Conservation (phyloP, 805 yeast genomes). For the Candida nanaspora region DNA sequence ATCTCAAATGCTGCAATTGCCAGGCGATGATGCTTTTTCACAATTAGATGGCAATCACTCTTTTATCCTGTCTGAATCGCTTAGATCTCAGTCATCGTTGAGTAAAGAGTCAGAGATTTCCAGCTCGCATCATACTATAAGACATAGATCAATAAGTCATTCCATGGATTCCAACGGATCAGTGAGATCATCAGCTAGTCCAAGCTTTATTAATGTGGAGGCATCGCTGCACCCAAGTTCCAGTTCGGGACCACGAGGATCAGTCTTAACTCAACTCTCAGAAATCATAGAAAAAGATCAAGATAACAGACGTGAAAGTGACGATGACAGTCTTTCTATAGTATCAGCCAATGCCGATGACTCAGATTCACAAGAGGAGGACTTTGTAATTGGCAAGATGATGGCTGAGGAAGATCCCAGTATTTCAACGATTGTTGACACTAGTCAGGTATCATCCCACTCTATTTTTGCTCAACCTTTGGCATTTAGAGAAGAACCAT, state of each 20-base stretch:
- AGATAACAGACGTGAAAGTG: neutral
- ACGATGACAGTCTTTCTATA: neutral
- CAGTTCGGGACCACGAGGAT: slow-evolving; percentile 4
- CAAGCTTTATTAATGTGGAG: slow-evolving; percentile 8
- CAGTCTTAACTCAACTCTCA: slow-evolving; percentile 15
- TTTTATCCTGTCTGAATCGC: slow-evolving; percentile 1
- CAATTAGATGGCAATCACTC: neutral
- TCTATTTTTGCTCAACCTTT: too few relatives aligned
- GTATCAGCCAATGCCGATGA: neutral
- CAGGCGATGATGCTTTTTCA: neutral
- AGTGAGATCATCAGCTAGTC: slow-evolving; percentile 6
- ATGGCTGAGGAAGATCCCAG: neutral
- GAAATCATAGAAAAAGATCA: slow-evolving; percentile 8
- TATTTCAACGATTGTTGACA: neutral
- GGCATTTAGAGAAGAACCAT: too few relatives aligned
- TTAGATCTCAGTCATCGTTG: neutral
- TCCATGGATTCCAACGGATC: slow-evolving; percentile 25
- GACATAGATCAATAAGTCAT: slow-evolving; percentile 11
- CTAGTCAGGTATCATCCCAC: too few relatives aligned
- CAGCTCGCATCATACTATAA: neutral
- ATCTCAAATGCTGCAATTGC: neutral
- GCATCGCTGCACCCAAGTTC: slow-evolving; percentile 13
- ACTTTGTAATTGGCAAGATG: neutral
- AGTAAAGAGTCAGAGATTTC: neutral
- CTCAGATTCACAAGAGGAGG: neutral